These are phyloP conservation scores for Rubia occidens DNA, from an alignment of 305 asterid species.

Conservation along the genomic window DNA sequence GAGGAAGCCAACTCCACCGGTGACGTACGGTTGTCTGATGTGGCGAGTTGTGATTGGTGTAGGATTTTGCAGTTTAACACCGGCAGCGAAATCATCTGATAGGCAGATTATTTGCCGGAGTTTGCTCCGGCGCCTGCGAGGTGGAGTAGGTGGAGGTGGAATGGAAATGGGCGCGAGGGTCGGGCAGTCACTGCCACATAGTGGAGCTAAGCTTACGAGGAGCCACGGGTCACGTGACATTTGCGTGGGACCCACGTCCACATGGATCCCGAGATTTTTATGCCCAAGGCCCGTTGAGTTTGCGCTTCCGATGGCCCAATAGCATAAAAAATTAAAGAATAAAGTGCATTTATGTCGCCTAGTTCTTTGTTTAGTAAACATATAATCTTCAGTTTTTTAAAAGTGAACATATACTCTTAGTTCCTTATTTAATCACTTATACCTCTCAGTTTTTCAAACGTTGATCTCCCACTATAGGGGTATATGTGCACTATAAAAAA, in stretches of 20 bases:
- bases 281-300: not conserved
- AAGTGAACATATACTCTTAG: too few relatives aligned
- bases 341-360: too few relatives aligned
- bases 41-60: conserved; percentile 24
- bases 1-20: conserved; percentile 20
- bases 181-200: conserved; percentile 15
- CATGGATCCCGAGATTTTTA: conserved; percentile 14
- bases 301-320: not conserved
- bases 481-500: too few relatives aligned
- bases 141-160: too few relatives aligned
- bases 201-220: conserved; percentile 25
- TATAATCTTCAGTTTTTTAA: too few relatives aligned
- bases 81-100: conserved; percentile 45
- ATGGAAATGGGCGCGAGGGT: not conserved
- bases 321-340: too few relatives aligned
- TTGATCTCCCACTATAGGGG: too few relatives aligned
- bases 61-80: conserved; percentile 40
- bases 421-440: too few relatives aligned
- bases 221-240: conserved; percentile 31
- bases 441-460: too few relatives aligned
- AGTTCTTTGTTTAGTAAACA: too few relatives aligned
- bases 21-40: conserved; percentile 19
- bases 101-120: not conserved
- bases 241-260: conserved; percentile 4
- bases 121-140: not conserved